A percentile compares a stretch with the other conserved stretches of the same genome.
Conservation (phyloP, 1,139 yeast species). For the Spathaspora sp. region DNA sequence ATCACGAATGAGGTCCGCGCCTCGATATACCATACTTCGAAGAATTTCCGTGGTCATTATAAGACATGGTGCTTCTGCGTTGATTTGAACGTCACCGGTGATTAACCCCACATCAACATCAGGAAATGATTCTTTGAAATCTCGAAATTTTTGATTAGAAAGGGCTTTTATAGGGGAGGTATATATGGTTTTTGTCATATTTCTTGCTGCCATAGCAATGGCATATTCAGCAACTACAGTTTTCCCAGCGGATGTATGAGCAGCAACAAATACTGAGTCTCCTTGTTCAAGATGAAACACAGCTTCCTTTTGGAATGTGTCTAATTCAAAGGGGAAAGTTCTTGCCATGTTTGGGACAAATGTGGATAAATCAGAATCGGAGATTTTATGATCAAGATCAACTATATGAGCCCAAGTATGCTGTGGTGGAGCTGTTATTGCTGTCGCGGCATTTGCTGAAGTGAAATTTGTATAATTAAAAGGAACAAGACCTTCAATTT, state of each 20-base stretch:
- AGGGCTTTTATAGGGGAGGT: conserved; percentile 93
- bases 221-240: conserved; percentile 95
- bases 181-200: conserved; percentile 88
- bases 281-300: conserved; percentile 95
- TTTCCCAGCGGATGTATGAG: conserved; percentile 94
- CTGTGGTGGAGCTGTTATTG: conserved; percentile 24
- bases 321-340: conserved; percentile 89
- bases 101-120: conserved; percentile 88
- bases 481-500: conserved; percentile 79
- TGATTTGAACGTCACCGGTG: conserved; percentile 97
- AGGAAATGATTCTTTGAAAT: conserved; percentile 76
- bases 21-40: conserved; percentile 92
- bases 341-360: conserved; percentile 92
- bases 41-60: conserved; percentile 98
- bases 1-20: conserved; percentile 94
- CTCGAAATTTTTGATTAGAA: conserved; percentile 92
- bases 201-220: conserved; percentile 86
- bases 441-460: conserved; percentile 12
- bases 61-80: conserved; percentile 94
- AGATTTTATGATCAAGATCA: conserved; percentile 78
- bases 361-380: conserved; percentile 65
- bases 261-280: conserved; percentile 97
- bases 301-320: conserved; percentile 95
- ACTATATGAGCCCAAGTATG: conserved; percentile 95
- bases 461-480: conserved; percentile 42